A percentile compares a stretch with the other conserved stretches of the same genome.
Conservation (phyloP, 169 alveolate genomes). For the Cryptosporidium canis region DNA sequence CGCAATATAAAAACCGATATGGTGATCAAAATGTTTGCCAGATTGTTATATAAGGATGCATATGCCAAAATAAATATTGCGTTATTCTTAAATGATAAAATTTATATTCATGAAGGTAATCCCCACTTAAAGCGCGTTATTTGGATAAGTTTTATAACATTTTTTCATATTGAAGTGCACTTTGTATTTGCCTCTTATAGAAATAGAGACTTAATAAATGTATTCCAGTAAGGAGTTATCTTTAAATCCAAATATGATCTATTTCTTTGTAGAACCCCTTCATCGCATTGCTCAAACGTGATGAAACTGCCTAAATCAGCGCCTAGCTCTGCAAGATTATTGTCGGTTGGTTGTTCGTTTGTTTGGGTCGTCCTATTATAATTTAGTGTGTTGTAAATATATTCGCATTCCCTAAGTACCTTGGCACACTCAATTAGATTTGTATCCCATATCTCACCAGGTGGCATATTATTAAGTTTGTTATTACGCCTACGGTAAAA, state of each 20-base stretch:
- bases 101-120: background rate
- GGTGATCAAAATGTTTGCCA: background rate
- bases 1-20: background rate
- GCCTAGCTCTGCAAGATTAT: background rate
- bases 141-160: background rate
- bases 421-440: background rate
- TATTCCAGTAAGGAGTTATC: conserved; percentile 60
- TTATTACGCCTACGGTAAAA: background rate
- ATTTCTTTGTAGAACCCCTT: conserved; percentile 46
- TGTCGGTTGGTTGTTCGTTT: background rate
- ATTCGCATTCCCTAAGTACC: conserved; percentile 23
- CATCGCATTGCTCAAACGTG: conserved; percentile 64
- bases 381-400: background rate
- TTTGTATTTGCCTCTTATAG: background rate
- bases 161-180: background rate
- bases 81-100: background rate
- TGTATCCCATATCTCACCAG: background rate
- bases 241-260: conserved; percentile 42
- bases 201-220: conserved; percentile 61
- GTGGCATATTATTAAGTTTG: background rate
- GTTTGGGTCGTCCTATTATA: conserved; percentile 18
- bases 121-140: conserved; percentile 69
- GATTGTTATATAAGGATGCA: background rate
- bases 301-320: conserved; percentile 42
- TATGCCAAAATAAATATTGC: background rate